phyloP scores from a whole-genome alignment of 192 early-diverging fungal species.

The Coemansia furcata region DNA sequence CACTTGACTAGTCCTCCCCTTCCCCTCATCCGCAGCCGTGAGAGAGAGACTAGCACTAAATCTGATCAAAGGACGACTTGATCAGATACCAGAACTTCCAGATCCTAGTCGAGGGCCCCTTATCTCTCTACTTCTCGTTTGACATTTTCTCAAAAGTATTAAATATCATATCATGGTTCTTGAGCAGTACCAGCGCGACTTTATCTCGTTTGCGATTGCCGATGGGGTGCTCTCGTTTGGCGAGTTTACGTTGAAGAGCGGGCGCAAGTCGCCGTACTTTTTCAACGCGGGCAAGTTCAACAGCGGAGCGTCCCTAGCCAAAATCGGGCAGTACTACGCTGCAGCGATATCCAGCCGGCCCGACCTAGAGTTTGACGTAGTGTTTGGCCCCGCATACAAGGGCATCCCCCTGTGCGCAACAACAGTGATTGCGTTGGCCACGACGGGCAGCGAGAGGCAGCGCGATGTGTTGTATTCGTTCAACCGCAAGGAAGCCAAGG shows the following conservation, averaged over 20 bases:
- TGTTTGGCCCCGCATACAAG: constrained; percentile 99
- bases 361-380: constrained; percentile 70
- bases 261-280: constrained; percentile 95
- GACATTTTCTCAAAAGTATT: neutral
- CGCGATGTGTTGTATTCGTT: constrained; percentile 83
- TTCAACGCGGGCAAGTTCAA: constrained; percentile 98
- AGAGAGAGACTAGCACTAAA: too few species aligned
- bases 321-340: constrained; percentile 89
- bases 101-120: too few species aligned
- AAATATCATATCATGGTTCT: constrained; percentile 23
- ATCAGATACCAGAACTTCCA: too few species aligned
- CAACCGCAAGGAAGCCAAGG: constrained; percentile 98
- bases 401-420: constrained; percentile 91
- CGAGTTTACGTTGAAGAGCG: constrained; percentile 90
- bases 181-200: constrained; percentile 81
- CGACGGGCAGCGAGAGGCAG: constrained; percentile 10
- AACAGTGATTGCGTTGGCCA: constrained; percentile 74
- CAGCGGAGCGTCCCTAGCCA: constrained; percentile 77
- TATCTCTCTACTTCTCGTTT: neutral
- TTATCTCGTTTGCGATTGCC: constrained; percentile 87
- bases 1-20: too few species aligned
- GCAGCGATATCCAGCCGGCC: constrained; percentile 49
- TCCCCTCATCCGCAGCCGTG: too few species aligned
- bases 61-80: too few species aligned
- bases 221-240: constrained; percentile 90